Percentiles rank a stretch among this genome's conserved stretches.
phyloP scores from a whole-genome alignment of 352 stramenopile genomes.

The Phytopythium litorale region DNA sequence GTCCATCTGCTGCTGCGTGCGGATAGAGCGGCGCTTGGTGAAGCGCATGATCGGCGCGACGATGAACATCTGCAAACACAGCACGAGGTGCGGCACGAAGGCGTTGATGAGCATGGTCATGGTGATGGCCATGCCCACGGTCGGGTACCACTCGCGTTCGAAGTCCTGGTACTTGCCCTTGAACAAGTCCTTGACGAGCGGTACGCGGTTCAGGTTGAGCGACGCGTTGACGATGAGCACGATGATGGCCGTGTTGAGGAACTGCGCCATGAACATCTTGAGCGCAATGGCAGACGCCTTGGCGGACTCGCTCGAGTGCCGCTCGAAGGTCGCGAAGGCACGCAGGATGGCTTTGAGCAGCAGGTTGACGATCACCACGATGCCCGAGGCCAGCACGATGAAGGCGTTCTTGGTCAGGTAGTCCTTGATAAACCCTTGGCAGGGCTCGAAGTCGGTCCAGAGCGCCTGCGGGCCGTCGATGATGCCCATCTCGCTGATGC shows the following conservation, averaged over 20 bases:
- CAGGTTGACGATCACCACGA: slow-evolving; percentile 78
- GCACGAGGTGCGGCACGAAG: slow-evolving; percentile 53
- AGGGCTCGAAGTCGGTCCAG: slow-evolving; percentile 53
- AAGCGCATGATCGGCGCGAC: slow-evolving; percentile 46
- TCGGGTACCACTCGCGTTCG: slow-evolving; percentile 83
- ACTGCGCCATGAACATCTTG: slow-evolving; percentile 81
- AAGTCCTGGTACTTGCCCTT: slow-evolving; percentile 81
- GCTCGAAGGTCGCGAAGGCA: slow-evolving; percentile 63
- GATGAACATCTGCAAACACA: slow-evolving; percentile 59
- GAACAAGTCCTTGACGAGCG: slow-evolving; percentile 54
- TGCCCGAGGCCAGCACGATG: slow-evolving; percentile 52
- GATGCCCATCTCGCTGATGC: slow-evolving; percentile 42
- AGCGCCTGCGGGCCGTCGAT: slow-evolving; percentile 48
- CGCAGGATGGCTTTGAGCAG: slow-evolving; percentile 69
- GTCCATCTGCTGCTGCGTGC: slow-evolving; percentile 77
- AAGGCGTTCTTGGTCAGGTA: slow-evolving; percentile 67
- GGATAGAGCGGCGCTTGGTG: slow-evolving; percentile 30
- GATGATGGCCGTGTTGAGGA: slow-evolving; percentile 83
- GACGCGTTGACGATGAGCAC: slow-evolving; percentile 75
- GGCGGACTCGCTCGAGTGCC: slow-evolving; percentile 74
- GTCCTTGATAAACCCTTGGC: slow-evolving; percentile 58
- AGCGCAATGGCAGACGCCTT: slow-evolving; percentile 69
- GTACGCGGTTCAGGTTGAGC: slow-evolving; percentile 33
- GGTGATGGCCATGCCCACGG: slow-evolving; percentile 82
- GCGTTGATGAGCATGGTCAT: slow-evolving; percentile 88